Base-by-base conservation (phyloP, 352 stramenopile species). In the Pythium angustatum region DNA sequence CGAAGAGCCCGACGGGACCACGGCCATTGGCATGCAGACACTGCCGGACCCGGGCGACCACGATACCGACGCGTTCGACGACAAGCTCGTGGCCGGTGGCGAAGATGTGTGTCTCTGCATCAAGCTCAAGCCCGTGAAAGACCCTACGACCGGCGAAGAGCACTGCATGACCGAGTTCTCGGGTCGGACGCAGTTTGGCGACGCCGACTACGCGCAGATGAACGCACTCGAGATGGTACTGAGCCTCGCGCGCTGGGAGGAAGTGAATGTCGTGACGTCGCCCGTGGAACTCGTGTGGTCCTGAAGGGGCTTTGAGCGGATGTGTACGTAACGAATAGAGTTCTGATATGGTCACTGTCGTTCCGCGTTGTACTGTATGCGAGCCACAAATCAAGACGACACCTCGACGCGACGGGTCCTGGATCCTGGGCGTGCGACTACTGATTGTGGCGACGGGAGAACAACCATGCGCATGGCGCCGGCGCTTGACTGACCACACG, bases 151-250 rank as follows among this genome's bases (percentile, higher is more conserved):
- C 12, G 55, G 31, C 5, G 21, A 58, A 11, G 70, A 83, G 52
- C 65, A 79, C 31, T 85, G 77, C 48, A 51, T 68, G 14, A 66
- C 78, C 17, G 65, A 74, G 51, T 65, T 85, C 40, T 71, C 73
- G 11, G 75, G 77, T 3, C 73, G 69, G 27, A 72, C 68, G 10
- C 36, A 64, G 48, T 65, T 80, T 45, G 75, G 77, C 26, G 70
- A 78, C 30, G 55, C 47, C 17, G 45, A 59, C 26, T 61, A 53
- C 34, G 69, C 72, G 44, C 60, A 71, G 5, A 62, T 63, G 19
- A 78, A 84, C 47, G 79, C 78, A 17, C 63, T 82, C n/a, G 75
- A 88, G 64, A 81, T 71, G n/a, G 70, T 88, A n/a, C 70, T 88
- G 49, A 74, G 75, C 7, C 61, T 88, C 41, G 33, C 79, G 55